Base-by-base conservation (phyloP, 371 early-diverging fungal species). In the Smittium mucronatum region DNA sequence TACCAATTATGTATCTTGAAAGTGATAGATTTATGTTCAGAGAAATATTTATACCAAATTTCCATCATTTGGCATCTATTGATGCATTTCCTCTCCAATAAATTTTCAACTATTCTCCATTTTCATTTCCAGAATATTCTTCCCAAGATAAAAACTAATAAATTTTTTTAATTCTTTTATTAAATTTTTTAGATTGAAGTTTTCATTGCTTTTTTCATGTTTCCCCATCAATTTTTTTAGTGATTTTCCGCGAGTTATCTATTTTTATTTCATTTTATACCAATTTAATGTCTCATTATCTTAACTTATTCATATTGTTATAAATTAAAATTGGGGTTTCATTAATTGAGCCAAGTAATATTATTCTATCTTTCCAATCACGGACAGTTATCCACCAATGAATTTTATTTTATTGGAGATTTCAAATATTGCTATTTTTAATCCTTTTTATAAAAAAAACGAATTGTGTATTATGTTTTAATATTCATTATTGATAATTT, bases 401-500 rank as follows among this genome's bases (percentile, higher is more conserved):
- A 31, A 47, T 47, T 47, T 11, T 47, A 11, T 34, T 65, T 65
- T 36, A 2, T 34, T n/a, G 17, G 15, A 28, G 17, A 8, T 32
- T 65, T 36, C 65, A 32, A 34, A 26, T n/a, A 65, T 11, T 25
- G 28, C 2, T 34, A 33, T 33, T 2, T 33, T 65, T 21, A 65
- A 11, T 34, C 65, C 17, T 17, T 34, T 36, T 11, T 65, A 32
- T 11, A 33, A n/a, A 25, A 5, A 65, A 31, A 33, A 32, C 11
- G 15, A 34, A n/a, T 25, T 65, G 8, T 65, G 15, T 11, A 25
- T 31, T 31, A 65, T 65, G 32, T 65, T 65, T 2, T 11, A 65
- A 2, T 33, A 32, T 65, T n/a, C n/a, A 65, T 65, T 33, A 34
- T 28, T 65, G 2, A 65, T 65, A 34, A 65, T n/a, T 33, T 34